Evolutionary conservation across 2,329 filamentous ascomycete genomes (phyloP).

Genomic region (Sporothrix euskadiensis): DNA sequence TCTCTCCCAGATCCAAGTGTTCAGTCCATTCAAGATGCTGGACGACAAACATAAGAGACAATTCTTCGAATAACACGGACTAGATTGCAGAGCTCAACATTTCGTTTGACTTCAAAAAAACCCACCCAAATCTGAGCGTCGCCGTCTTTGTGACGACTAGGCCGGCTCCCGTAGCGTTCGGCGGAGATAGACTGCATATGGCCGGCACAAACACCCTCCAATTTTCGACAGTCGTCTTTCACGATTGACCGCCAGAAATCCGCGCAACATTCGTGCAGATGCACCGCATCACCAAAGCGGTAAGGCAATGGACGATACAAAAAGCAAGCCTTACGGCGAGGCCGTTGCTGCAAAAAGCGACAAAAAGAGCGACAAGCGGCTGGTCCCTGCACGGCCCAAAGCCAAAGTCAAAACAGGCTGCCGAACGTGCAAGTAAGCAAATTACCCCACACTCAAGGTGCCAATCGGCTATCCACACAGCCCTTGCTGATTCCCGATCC

Average conservation of each 20-base stretch:
- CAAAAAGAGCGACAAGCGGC: not conserved
- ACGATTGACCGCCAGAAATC: conserved; percentile 1
- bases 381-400: not conserved
- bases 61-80: not conserved
- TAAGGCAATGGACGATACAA: not conserved
- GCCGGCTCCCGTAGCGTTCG: not conserved
- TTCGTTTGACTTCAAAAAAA: too few species aligned
- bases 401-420: conserved; percentile 20
- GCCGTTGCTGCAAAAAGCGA: not conserved
- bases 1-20: not conserved
- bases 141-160: not conserved
- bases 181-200: conserved; percentile 17
- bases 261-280: not conserved
- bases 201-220: not conserved
- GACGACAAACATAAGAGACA: not conserved
- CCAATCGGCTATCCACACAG: not conserved
- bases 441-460: not conserved
- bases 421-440: conserved; percentile 20
- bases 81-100: not conserved
- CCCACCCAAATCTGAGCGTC: not conserved
- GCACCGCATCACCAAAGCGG: not conserved
- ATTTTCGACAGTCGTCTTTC: not conserved
- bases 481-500: not conserved
- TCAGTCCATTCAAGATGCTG: not conserved
- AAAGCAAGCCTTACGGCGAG: not conserved